Evolutionary conservation across 129 eudicot species (phyloP).

Genomic region (Gnaphalium uliginosum): DNA sequence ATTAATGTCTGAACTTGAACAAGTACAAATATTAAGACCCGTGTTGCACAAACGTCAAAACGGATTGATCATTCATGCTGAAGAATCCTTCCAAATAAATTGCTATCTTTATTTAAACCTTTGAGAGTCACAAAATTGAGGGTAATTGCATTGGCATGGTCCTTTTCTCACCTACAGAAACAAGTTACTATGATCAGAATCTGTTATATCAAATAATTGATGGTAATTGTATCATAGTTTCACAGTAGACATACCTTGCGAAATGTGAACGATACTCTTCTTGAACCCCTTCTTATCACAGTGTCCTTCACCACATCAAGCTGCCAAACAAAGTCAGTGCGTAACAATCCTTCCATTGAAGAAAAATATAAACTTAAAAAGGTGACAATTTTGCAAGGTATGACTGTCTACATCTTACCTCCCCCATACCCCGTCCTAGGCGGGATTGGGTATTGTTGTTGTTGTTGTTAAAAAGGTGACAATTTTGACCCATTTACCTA

Average conservation of each 20-base stretch:
- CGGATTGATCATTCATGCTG: not conserved
- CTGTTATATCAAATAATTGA: too few species aligned
- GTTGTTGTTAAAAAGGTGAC: not conserved
- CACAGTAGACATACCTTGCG: constrained; percentile 65
- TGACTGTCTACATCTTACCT: too few species aligned
- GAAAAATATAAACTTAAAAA: not conserved
- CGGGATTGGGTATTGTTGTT: too few species aligned
- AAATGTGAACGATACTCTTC: constrained; percentile 91
- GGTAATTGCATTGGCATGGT: constrained; percentile 67
- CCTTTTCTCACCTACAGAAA: constrained; percentile 74
- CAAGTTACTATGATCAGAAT: constrained; percentile 16
- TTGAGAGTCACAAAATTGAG: constrained; percentile 79
- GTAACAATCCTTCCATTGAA: not conserved
- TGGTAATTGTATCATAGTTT: not conserved
- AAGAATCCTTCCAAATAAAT: not conserved
- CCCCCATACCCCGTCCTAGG: too few species aligned
- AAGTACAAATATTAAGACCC: not conserved
- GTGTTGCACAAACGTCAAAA: constrained; percentile 1
- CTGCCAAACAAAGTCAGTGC: constrained; percentile 35
- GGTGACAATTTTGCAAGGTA: not conserved
- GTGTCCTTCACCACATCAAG: constrained; percentile 70
- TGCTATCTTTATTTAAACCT: constrained; percentile 31
- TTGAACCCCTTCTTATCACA: constrained; percentile 58
- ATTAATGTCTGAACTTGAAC: not conserved
- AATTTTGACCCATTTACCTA: not conserved